These are phyloP conservation scores for Chrysosporium keratinophilum DNA, from an alignment of 2,329 filamentous ascomycete genomes.

Conservation along the genomic window DNA sequence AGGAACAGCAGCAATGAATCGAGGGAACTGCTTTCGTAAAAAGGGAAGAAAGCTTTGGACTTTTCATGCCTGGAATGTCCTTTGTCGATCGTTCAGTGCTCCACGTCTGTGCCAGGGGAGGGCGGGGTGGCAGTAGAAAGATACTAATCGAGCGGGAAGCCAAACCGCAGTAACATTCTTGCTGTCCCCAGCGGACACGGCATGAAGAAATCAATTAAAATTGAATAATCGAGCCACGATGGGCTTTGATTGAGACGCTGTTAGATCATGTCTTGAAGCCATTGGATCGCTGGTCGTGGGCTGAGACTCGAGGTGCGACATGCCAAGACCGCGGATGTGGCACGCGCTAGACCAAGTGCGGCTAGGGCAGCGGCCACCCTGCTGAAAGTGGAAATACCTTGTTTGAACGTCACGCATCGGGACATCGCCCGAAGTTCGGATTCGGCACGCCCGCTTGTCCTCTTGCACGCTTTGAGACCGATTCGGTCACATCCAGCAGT, in stretches of 20 bases:
- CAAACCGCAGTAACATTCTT: too few species aligned
- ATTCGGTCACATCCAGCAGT: slow-evolving; percentile 7
- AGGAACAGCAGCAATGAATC: background rate
- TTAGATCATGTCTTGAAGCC: background rate
- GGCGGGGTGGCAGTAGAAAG: background rate
- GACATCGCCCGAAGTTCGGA: background rate
- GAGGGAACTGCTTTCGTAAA: slow-evolving; percentile 1
- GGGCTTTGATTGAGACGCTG: background rate
- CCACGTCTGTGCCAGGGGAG: background rate
- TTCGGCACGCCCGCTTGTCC: background rate
- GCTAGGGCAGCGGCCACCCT: background rate
- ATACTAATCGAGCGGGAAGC: background rate
- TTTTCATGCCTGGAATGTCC: slow-evolving; percentile 5
- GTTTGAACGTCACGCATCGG: background rate
- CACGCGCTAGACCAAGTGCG: background rate
- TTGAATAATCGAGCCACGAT: background rate
- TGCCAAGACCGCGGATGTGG: slow-evolving; percentile 5
- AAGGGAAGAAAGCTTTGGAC: slow-evolving; percentile 1
- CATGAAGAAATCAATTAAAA: background rate
- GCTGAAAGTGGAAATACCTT: background rate
- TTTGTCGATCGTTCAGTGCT: background rate
- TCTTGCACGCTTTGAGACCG: background rate
- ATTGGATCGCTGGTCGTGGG: background rate
- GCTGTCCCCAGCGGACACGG: background rate
- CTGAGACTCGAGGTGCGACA: slow-evolving; percentile 1